Base-by-base conservation (phyloP, 805 yeast genomes). In the Wickerhamiella allomyrinae region DNA sequence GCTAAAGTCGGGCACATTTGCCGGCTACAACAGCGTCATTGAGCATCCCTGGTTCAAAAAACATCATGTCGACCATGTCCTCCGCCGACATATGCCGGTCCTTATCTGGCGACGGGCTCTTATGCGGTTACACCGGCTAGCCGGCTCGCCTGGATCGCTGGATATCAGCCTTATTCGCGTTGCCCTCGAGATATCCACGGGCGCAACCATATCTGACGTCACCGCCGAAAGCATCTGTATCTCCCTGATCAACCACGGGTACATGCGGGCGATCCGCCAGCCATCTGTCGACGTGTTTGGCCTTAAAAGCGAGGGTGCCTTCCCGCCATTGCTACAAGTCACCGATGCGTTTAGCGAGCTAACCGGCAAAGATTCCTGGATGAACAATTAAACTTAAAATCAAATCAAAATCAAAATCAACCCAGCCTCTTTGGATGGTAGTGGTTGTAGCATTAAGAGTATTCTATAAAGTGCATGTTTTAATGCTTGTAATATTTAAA, bases 1-100 rank as follows among this genome's bases (percentile, higher is more conserved):
- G 7, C 52, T 77, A 6, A 56, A 58, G 37, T 27, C 55, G 2
- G 84, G 81, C 1, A 64, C 70, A 25, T 43, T 46, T 4, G 54
- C 49, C 5, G 66, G 68, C 43, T 53, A 51, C 53, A 57, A 59
- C 34, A 56, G 49, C 55, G 39, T 67, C 34, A 52, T 33, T 46
- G 59, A 46, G 56, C 43, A 55, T 33, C 46, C 47, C 15, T 52
- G 55, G 45, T 47, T 58, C 49, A 47, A 51, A 17, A 25, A 46
- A 15, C 40, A 48, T 3, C 48, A 53, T 17, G 46, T 56, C 17
- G 41, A 57, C 20, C 55, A 58, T 15, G 40, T 61, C 11, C 13
- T 63, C 7, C 48, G 57, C 13, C 38, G 41, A 8, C 44, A 49
- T 5, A 43, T 59, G 20, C 55, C 58, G 4, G 43, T 48, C n/a